Conservation (phyloP, 2,329 filamentous ascomycete species). For the Pseudogymnoascus sp. region DNA sequence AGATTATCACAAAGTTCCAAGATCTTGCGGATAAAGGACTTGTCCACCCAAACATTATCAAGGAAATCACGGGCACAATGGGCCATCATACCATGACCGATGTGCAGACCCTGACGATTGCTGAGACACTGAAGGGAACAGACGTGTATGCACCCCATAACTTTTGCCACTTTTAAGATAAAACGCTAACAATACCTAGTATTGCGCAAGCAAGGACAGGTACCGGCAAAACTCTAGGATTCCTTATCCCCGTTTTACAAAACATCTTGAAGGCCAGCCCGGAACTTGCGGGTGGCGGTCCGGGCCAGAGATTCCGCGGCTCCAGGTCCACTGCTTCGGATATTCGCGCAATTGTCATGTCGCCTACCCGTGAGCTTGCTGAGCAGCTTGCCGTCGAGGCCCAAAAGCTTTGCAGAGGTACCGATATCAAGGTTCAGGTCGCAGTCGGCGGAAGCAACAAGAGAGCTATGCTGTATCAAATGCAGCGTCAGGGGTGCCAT, state of each 20-base stretch:
- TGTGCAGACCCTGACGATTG: conserved; percentile 80
- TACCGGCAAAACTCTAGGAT: conserved; percentile 93
- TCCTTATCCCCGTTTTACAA: conserved; percentile 80
- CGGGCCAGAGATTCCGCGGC: conserved; percentile 22
- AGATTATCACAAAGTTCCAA: conserved; percentile 25
- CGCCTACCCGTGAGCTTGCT: conserved; percentile 74
- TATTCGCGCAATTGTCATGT: conserved; percentile 66
- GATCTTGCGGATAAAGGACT: conserved; percentile 25
- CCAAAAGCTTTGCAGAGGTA: conserved; percentile 29
- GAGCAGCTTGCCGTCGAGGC: conserved; percentile 79
- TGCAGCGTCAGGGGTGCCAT: conserved; percentile 67
- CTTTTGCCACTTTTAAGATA: conserved; percentile 3
- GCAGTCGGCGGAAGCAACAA: conserved; percentile 91
- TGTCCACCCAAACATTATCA: conserved; percentile 27
- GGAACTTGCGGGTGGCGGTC: conserved; percentile 42
- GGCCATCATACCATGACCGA: conserved; percentile 79
- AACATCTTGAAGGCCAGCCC: conserved; percentile 61
- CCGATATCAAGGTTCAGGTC: conserved; percentile 49
- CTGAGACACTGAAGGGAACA: conserved; percentile 61
- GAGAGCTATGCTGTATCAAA: conserved; percentile 28
- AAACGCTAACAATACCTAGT: conserved; percentile 35
- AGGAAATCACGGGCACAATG: conserved; percentile 63
- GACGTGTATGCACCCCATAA: conserved; percentile 27
- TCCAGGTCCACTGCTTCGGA: conserved; percentile 42
- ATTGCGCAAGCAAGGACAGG: conserved; percentile 94